Base-by-base conservation (phyloP, 2,329 filamentous ascomycete species). In the Curvularia eragrostidis region DNA sequence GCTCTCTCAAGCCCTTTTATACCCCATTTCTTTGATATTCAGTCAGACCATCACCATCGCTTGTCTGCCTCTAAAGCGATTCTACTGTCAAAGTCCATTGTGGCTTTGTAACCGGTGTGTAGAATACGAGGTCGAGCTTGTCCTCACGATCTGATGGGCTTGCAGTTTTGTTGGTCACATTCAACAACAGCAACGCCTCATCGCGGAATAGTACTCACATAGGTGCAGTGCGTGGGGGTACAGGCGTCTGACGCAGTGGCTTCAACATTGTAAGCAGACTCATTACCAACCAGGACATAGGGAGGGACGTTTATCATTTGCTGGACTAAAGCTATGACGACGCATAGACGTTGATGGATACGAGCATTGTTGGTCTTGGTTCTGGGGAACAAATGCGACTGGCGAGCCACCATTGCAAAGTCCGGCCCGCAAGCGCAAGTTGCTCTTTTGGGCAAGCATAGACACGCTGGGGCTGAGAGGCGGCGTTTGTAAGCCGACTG, bases 101-200 rank as follows among this genome's bases (percentile, higher is more conserved):
- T 55, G 48, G 53, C 53, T 43, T 43, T 51, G 21, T 26, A 26
- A 36, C 23, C 12, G 28, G 38, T 51, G 47, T 24, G 21, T 12
- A 46, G 41, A 30, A 52, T 52, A 56, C 53, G 53, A 51, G 24
- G n/a, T 7, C 36, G 13, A 10, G 8, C 42, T 39, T 15, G 34
- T 44, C 18, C 30, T 56, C 39, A 32, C 26, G 32, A 15, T 18
- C 46, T 55, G 38, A 38, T 30, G 46, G 52, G 52, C 52, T 44
- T 51, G 21, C 24, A 39, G 28, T 51, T 41, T 9, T 12, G 43
- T 18, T 39, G 23, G 19, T 12, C 41, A 18, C 18, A 41, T 21
- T 30, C 41, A 8, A 15, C 36, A 12, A 36, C 39, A 39, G 4
- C 19, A 39, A 46, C 41, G 48, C 30, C 48, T 38, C 48, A 3